These are phyloP conservation scores for Geranium rotundifolium DNA, from an alignment of 345 rosid species.

Conservation along the genomic window DNA sequence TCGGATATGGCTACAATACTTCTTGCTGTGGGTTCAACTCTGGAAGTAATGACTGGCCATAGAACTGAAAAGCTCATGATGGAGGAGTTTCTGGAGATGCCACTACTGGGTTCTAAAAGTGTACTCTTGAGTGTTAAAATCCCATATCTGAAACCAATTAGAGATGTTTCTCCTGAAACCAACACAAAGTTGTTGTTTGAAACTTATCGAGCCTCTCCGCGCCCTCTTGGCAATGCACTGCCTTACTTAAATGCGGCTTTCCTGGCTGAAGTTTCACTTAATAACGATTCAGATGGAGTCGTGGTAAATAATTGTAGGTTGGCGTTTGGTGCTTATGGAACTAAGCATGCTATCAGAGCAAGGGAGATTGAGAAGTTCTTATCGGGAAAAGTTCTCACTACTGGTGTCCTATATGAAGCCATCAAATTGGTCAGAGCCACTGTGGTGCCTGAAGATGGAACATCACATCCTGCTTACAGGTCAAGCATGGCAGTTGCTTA, in stretches of 20 bases:
- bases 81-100: constrained; percentile 47
- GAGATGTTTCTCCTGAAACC: constrained; percentile 15
- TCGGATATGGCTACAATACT: constrained; percentile 74
- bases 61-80: constrained; percentile 29
- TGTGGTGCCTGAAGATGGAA: constrained; percentile 46
- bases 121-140: constrained; percentile 48
- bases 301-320: constrained; percentile 36
- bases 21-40: constrained; percentile 49
- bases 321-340: constrained; percentile 80
- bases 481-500: constrained; percentile 70
- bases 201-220: constrained; percentile 72
- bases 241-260: constrained; percentile 74
- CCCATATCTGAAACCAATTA: constrained; percentile 22
- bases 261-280: constrained; percentile 43
- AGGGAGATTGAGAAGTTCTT: constrained; percentile 45
- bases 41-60: constrained; percentile 24
- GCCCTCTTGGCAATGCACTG: constrained; percentile 71
- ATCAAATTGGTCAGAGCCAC: constrained; percentile 30
- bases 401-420: constrained; percentile 43
- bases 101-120: constrained; percentile 38
- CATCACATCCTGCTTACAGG: constrained; percentile 35
- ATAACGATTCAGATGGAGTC: constrained; percentile 22
- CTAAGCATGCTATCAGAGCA: constrained; percentile 61
- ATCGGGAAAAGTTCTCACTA: constrained; percentile 39
- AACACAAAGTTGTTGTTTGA: constrained; percentile 37